Base-by-base conservation (phyloP, 2,329 filamentous ascomycete genomes). In the Aotearoamyces nothofagi region DNA sequence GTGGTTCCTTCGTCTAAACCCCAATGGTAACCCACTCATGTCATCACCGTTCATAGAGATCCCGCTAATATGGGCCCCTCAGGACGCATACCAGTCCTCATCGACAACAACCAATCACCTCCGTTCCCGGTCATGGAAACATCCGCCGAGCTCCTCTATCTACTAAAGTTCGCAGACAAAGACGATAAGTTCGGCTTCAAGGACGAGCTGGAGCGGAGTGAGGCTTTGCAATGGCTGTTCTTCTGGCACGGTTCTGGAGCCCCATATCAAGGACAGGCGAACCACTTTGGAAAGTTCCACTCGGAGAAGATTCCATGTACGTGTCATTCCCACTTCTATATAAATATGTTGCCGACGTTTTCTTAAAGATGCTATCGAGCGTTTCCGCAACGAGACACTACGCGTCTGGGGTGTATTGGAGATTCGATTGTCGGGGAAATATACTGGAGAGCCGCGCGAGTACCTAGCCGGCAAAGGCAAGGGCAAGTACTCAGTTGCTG, bases 361-460 rank as follows among this genome's bases (percentile, higher is more conserved):
- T 9, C 4, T 12, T 27, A 31, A n/a, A 43, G 41, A 60, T 44
- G 61, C 61, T 9, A 61, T 66, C 39, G 51, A 57, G 13, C 56
- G 61, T 19, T 68, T 61, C 54, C 51, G 46, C 27, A 66, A 64
- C 29, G 62, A 67, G 41, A 61, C 56, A 2, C 48, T 63, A 3
- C 56, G 63, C 4, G 57, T 66, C 8, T 66, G 53, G 38, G 61
- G 60, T 28, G 64, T 69, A n/a, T 52, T 67, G n/a, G 63, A 67
- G 34, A 61, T 66, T 32, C 61, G 56, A 7, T 49, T 67, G 2
- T 58, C 53, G 0, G 64, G 64, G 9, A 64, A 63, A 38, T 66
- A 60, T 41, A 58, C 54, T 2, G 60, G 56, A 9, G 46, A 58
- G 33, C 52, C 56, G 9, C 47, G 58, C 9, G 61, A 69, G 5